Percentiles rank a stretch among this genome's conserved stretches.
Evolutionary conservation across 371 early-diverging fungal species (phyloP).

Genomic region (Mortierella sp.): DNA sequence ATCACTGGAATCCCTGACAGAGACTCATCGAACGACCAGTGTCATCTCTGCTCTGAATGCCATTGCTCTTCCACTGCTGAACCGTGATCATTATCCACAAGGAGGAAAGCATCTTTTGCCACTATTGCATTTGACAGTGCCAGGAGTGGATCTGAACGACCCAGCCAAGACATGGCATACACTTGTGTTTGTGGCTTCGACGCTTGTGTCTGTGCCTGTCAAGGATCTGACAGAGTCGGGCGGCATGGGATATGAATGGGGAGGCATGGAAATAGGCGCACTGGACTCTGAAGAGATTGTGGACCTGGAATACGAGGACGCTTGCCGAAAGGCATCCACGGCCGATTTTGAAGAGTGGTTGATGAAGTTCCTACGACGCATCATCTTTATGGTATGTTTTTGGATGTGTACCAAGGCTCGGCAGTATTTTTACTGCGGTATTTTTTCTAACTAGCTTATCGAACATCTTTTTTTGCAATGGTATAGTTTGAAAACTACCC

Average conservation of each 20-base stretch:
- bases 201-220: conserved; percentile 74
- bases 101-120: conserved; percentile 87
- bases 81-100: conserved; percentile 77
- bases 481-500: conserved; percentile 82
- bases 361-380: conserved; percentile 81
- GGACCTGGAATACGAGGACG: conserved; percentile 69
- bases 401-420: too few species aligned
- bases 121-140: conserved; percentile 79
- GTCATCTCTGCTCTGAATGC: conserved; percentile 78
- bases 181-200: conserved; percentile 77
- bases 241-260: conserved; percentile 53
- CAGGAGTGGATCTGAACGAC: conserved; percentile 94
- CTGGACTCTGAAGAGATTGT: conserved; percentile 57
- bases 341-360: conserved; percentile 89
- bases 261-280: conserved; percentile 61
- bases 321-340: conserved; percentile 72
- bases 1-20: conserved; percentile 86
- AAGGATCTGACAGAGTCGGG: conserved; percentile 61
- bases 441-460: neutral
- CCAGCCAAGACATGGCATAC: conserved; percentile 81
- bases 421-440: too few species aligned
- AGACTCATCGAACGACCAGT: conserved; percentile 89
- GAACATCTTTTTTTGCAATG: neutral
- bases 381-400: conserved; percentile 73
- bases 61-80: conserved; percentile 75